Conservation (phyloP, 495 filamentous ascomycete species). For the Talaromyces liani region DNA sequence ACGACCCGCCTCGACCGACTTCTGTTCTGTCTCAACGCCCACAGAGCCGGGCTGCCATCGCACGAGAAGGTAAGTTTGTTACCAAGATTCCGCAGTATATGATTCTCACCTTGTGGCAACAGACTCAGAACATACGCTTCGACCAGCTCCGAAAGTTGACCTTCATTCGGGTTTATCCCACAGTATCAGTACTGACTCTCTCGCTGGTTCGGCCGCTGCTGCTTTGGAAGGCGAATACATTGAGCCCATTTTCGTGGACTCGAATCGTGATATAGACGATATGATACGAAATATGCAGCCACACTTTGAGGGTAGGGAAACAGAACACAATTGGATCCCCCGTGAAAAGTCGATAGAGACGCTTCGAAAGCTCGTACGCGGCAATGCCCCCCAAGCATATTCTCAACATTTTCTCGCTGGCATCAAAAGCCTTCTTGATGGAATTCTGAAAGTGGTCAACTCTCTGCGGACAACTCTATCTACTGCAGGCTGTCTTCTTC, state of each 20-base stretch:
- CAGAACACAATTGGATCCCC: slow-evolving; percentile 82
- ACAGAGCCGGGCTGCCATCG: slow-evolving; percentile 4
- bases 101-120: neutral
- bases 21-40: slow-evolving; percentile 11
- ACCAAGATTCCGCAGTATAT: neutral
- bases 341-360: slow-evolving; percentile 73
- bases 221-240: slow-evolving; percentile 49
- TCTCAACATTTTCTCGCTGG: slow-evolving; percentile 56
- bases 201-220: slow-evolving; percentile 8
- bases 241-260: slow-evolving; percentile 74
- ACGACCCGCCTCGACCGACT: slow-evolving; percentile 10
- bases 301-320: slow-evolving; percentile 82
- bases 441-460: slow-evolving; percentile 79
- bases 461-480: slow-evolving; percentile 86
- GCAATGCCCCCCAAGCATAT: slow-evolving; percentile 78
- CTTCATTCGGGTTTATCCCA: slow-evolving; percentile 7
- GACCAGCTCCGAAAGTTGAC: slow-evolving; percentile 1
- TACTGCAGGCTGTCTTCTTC: slow-evolving; percentile 71
- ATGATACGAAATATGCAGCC: slow-evolving; percentile 70
- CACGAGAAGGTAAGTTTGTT: slow-evolving; percentile 3
- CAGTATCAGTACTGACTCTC: slow-evolving; percentile 11
- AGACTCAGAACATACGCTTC: slow-evolving; percentile 8
- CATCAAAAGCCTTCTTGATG: slow-evolving; percentile 72
- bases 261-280: slow-evolving; percentile 76
- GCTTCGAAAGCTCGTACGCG: slow-evolving; percentile 67